A percentile compares a stretch with the other conserved stretches of the same genome.
These are phyloP conservation scores for Nitzschia sp. DNA, from an alignment of 108 stramenopile species.

Conservation along the genomic window DNA sequence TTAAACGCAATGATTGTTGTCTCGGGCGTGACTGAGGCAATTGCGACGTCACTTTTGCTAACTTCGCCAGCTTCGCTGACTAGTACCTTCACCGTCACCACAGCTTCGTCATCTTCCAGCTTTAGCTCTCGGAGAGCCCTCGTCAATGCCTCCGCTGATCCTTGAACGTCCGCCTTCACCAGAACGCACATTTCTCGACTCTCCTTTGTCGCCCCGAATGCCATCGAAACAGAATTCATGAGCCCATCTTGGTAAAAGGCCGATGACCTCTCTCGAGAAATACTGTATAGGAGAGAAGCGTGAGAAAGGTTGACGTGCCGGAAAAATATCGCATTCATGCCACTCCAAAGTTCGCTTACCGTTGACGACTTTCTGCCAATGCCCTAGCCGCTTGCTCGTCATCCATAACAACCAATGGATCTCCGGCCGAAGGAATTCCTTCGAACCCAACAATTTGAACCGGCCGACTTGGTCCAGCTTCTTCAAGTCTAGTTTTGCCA, in stretches of 20 bases:
- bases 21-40: constrained; percentile 85
- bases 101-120: constrained; percentile 82
- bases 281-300: constrained; percentile 31
- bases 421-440: constrained; percentile 89
- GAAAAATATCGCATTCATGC: constrained; percentile 1
- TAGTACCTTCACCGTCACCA: constrained; percentile 86
- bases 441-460: constrained; percentile 86
- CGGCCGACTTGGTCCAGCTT: constrained; percentile 90
- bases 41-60: constrained; percentile 91
- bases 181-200: constrained; percentile 89
- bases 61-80: constrained; percentile 92
- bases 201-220: constrained; percentile 74
- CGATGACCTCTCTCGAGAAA: constrained; percentile 73
- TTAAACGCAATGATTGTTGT: constrained; percentile 95
- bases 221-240: constrained; percentile 71
- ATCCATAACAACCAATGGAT: constrained; percentile 78
- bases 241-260: constrained; percentile 78
- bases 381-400: constrained; percentile 82
- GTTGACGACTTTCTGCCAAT: constrained; percentile 67
- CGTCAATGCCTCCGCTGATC: constrained; percentile 93
- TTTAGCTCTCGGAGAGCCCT: constrained; percentile 83
- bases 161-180: constrained; percentile 95
- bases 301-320: constrained; percentile 1
- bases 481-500: constrained; percentile 82
- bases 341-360: constrained; percentile 39